Conservation (phyloP, 2,329 filamentous ascomycete species). For the Trichothecium sympodiale region DNA sequence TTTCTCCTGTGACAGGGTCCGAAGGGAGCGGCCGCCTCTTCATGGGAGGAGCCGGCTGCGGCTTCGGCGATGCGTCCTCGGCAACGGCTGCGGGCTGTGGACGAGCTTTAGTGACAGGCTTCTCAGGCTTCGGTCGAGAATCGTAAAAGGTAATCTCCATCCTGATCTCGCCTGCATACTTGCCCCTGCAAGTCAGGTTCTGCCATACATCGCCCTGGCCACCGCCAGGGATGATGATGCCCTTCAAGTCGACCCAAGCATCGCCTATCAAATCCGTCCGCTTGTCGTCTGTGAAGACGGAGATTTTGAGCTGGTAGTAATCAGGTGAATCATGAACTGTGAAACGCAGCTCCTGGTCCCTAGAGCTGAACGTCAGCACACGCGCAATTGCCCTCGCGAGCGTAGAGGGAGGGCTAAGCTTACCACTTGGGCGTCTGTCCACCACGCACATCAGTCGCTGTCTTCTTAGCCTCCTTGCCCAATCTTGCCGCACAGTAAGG, state of each 20-base stretch:
- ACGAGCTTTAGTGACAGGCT: constrained; percentile 46
- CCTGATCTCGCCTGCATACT: constrained; percentile 90
- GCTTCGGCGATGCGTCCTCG: constrained; percentile 19
- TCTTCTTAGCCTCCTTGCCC: constrained; percentile 97
- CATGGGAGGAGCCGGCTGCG: constrained; percentile 46
- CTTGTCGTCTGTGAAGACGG: constrained; percentile 97
- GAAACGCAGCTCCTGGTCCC: constrained; percentile 96
- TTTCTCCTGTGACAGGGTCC: constrained; percentile 55
- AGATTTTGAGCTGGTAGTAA: constrained; percentile 91
- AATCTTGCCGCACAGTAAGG: constrained; percentile 90
- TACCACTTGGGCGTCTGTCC: constrained; percentile 96
- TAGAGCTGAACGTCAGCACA: constrained; percentile 24
- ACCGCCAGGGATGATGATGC: constrained; percentile 73
- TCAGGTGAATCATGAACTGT: constrained; percentile 92
- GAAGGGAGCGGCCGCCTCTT: constrained; percentile 78
- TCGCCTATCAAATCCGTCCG: constrained; percentile 95
- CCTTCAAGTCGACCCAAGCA: constrained; percentile 73
- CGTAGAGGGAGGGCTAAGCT: constrained; percentile 7
- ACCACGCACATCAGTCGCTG: constrained; percentile 82
- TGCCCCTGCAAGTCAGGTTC: constrained; percentile 72
- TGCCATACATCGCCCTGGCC: constrained; percentile 96
- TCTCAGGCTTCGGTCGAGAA: constrained; percentile 69
- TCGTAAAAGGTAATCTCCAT: constrained; percentile 98
- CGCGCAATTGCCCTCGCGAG: not conserved
- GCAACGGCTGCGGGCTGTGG: constrained; percentile 21